Evolutionary conservation across 345 rosid species (phyloP).

Genomic region (Salix dunnii): DNA sequence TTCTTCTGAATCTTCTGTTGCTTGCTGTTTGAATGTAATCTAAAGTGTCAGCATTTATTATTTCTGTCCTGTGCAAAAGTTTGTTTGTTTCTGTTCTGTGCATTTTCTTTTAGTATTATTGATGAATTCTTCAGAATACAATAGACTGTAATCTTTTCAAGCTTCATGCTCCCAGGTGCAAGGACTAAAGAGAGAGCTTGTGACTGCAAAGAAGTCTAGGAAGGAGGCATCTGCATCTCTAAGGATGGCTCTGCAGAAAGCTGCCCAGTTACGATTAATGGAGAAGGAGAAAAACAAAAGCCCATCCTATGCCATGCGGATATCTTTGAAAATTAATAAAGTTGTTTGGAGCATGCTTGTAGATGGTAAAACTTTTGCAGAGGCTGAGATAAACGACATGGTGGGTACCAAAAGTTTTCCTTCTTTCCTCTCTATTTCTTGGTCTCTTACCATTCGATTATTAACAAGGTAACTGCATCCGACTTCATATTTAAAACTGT

Average conservation of each 20-base stretch:
- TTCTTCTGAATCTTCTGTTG: neutral
- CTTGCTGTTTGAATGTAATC: neutral
- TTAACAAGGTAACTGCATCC: neutral
- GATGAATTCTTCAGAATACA: neutral
- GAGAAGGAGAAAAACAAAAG: constrained; percentile 98
- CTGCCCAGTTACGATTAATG: constrained; percentile 83
- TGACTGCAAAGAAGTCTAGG: constrained; percentile 65
- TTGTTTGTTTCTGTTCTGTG: neutral
- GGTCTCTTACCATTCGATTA: neutral
- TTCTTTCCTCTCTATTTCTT: neutral
- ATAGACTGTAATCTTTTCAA: neutral
- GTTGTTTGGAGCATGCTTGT: constrained; percentile 98
- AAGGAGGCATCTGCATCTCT: constrained; percentile 76
- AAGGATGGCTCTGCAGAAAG: constrained; percentile 77
- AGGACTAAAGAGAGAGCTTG: constrained; percentile 72
- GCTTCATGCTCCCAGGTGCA: constrained; percentile 54
- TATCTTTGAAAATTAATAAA: constrained; percentile 78
- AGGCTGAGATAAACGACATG: constrained; percentile 98
- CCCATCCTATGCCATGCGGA: constrained; percentile 97
- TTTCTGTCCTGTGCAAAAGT: neutral
- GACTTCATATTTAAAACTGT: neutral
- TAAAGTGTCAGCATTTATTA: neutral
- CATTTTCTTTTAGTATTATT: neutral
- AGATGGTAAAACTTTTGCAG: constrained; percentile 98
- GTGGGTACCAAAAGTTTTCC: constrained; percentile 42